These are phyloP conservation scores for Neurospora sublineolata DNA, from an alignment of 495 filamentous ascomycete genomes.

Conservation along the genomic window DNA sequence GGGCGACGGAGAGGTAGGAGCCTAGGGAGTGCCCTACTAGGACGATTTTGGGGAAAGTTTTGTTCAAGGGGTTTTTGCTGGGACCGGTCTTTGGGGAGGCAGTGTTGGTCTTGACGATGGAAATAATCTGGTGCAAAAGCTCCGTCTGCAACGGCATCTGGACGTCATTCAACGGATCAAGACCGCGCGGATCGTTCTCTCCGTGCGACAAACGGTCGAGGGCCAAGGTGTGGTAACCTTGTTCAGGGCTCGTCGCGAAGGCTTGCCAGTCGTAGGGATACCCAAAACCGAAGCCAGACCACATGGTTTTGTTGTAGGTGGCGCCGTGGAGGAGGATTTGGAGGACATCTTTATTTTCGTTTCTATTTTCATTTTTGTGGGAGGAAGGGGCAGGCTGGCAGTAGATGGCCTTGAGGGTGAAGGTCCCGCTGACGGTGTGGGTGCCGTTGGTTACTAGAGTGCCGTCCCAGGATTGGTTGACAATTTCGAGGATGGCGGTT, in stretches of 20 bases:
- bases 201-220: constrained; percentile 17
- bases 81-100: constrained; percentile 46
- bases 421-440: background rate
- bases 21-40: constrained; percentile 15
- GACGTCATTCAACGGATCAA: constrained; percentile 4
- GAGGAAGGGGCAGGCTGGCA: constrained; percentile 1
- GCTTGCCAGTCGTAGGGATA: constrained; percentile 9
- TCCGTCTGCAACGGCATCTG: constrained; percentile 8
- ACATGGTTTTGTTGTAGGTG: constrained; percentile 14
- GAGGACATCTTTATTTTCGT: background rate
- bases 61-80: too few species aligned
- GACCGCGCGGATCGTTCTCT: background rate
- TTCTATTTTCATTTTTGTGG: background rate
- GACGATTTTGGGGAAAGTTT: constrained; percentile 9
- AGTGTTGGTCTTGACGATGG: constrained; percentile 11
- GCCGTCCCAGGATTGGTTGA: background rate
- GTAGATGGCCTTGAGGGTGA: constrained; percentile 6
- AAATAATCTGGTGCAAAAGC: constrained; percentile 4
- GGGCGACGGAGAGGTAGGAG: constrained; percentile 10
- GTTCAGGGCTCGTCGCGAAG: constrained; percentile 1
- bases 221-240: constrained; percentile 15
- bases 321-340: constrained; percentile 18
- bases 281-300: constrained; percentile 5
- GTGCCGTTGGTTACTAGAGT: background rate
- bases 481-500: background rate